Percentiles rank a stretch among this genome's conserved stretches.
phyloP scores from a whole-genome alignment of 1,284 basidiomycete species.

The Garcileccinum viscosum region DNA sequence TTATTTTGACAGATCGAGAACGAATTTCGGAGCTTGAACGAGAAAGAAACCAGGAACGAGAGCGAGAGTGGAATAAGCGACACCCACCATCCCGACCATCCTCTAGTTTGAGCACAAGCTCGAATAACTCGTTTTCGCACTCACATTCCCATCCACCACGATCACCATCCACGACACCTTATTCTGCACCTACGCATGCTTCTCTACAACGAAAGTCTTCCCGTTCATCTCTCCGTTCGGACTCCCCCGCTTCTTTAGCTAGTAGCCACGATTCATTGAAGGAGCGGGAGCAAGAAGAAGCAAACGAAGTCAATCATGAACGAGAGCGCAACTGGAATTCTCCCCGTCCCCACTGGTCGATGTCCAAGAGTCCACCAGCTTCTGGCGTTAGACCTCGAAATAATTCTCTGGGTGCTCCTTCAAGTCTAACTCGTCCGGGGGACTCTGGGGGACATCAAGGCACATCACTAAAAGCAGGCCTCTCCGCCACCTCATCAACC shows the following conservation, averaged over 20 bases:
- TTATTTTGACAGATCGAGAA: constrained; percentile 47
- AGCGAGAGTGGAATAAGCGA: constrained; percentile 63
- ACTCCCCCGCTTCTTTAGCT: constrained; percentile 48
- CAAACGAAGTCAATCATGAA: constrained; percentile 46
- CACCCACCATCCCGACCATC: constrained; percentile 39
- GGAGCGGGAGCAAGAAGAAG: constrained; percentile 43
- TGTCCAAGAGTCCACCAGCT: constrained; percentile 29
- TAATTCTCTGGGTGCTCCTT: constrained; percentile 24
- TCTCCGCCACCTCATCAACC: constrained; percentile 4
- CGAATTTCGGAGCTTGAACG: constrained; percentile 47
- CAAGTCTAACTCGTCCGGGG: constrained; percentile 25
- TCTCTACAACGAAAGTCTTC: constrained; percentile 40
- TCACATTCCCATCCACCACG: constrained; percentile 42
- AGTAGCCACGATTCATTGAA: constrained; percentile 43
- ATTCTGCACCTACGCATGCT: constrained; percentile 40
- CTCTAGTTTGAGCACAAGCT: constrained; percentile 39
- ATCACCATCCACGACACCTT: constrained; percentile 42
- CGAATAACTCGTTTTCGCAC: constrained; percentile 41
- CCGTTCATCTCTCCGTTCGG: constrained; percentile 42
- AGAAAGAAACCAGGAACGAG: constrained; percentile 52
- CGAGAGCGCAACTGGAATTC: constrained; percentile 68
- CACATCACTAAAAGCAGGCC: constrained; percentile 3
- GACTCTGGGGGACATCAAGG: constrained; percentile 19
- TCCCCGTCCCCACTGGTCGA: constrained; percentile 57
- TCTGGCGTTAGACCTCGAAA: constrained; percentile 12